phyloP scores from a whole-genome alignment of 2,329 filamentous ascomycete species.

The Aureobasidium melanogenum region DNA sequence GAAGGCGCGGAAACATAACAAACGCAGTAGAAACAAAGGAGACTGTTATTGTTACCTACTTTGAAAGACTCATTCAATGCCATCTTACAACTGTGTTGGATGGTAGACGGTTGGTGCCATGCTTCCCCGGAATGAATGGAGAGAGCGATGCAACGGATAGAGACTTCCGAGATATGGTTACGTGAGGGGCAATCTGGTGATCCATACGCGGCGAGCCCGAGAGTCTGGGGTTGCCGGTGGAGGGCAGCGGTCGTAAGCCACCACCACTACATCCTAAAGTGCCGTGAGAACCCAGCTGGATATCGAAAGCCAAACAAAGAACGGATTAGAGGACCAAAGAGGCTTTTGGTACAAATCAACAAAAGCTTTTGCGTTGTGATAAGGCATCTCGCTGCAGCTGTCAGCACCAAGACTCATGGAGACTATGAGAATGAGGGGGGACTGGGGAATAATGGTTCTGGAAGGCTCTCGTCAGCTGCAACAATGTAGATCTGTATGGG shows the following conservation, averaged over 20 bases:
- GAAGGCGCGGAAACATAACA: neutral
- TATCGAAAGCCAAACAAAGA: neutral
- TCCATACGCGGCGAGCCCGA: neutral
- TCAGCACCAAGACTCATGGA: neutral
- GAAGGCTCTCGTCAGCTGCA: conserved; percentile 9
- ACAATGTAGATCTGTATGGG: neutral
- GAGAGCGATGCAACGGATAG: neutral
- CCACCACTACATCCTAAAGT: neutral
- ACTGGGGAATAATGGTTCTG: neutral
- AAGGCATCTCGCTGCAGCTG: neutral
- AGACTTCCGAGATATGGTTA: neutral
- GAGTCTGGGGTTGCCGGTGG: neutral
- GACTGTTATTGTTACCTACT: neutral
- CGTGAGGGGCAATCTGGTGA: conserved; percentile 1
- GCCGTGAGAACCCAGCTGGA: neutral
- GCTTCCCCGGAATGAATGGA: neutral
- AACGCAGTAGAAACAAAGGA: neutral
- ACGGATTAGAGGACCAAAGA: neutral
- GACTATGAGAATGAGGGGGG: neutral
- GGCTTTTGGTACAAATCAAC: neutral
- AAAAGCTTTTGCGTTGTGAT: no score
- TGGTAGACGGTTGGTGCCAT: neutral
- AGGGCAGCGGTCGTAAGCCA: neutral
- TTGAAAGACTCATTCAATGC: neutral
- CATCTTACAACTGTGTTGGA: neutral